A percentile compares a stretch with the other conserved stretches of the same genome.
Evolutionary conservation across 2,329 filamentous ascomycete species (phyloP).

Genomic region (Botrytis fragariae): DNA sequence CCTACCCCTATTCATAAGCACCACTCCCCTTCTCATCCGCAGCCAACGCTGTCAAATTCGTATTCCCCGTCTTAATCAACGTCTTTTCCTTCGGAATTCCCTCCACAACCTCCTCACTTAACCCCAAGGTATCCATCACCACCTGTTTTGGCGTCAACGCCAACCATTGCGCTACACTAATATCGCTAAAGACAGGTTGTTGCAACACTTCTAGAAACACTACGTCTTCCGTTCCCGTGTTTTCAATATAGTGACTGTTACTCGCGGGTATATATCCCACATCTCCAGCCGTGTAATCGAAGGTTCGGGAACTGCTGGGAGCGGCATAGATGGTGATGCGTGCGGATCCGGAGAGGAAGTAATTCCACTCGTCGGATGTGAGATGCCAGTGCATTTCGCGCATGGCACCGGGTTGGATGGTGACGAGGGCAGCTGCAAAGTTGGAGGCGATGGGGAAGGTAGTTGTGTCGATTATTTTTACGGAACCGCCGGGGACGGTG

Average conservation of each 20-base stretch:
- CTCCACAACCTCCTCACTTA: conserved; percentile 42
- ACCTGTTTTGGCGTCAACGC: conserved; percentile 42
- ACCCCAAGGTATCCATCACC: conserved; percentile 35
- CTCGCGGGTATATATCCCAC: conserved; percentile 57
- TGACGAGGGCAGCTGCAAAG: conserved; percentile 57
- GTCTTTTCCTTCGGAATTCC: conserved; percentile 44
- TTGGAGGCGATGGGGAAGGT: conserved; percentile 56
- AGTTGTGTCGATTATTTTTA: conserved; percentile 57
- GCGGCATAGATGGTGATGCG: conserved; percentile 20
- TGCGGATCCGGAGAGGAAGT: conserved; percentile 18
- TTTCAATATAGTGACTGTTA: conserved; percentile 59
- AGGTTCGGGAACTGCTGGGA: conserved; percentile 42
- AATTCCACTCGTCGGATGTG: conserved; percentile 21
- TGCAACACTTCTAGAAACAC: conserved; percentile 60
- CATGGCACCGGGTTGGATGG: conserved; percentile 60
- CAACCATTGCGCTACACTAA: conserved; percentile 58
- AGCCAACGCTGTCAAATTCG: conserved; percentile 30
- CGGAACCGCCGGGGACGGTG: conserved; percentile 52
- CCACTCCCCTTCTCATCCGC: conserved; percentile 26
- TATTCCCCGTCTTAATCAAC: conserved; percentile 44
- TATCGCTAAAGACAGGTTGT: conserved; percentile 44
- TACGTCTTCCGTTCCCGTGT: conserved; percentile 55
- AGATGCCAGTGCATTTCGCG: conserved; percentile 65
- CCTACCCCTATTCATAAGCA: conserved; percentile 22
- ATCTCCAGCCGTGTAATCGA: conserved; percentile 46